phyloP scores from a whole-genome alignment of 1,139 yeast species.

The Diutina neorugosa region DNA sequence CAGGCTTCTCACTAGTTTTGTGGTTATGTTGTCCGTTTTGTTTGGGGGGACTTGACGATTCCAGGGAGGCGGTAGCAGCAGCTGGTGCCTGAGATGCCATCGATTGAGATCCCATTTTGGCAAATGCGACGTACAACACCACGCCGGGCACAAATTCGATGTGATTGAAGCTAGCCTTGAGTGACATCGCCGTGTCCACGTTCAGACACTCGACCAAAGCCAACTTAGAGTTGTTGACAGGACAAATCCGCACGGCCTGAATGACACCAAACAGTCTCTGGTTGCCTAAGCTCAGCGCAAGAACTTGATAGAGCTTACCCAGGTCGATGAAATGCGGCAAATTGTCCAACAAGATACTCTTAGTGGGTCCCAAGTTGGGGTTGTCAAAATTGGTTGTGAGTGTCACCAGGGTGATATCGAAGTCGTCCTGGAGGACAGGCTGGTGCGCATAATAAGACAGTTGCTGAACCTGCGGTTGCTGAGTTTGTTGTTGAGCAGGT shows the following conservation, averaged over 20 bases:
- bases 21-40: not conserved
- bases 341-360: constrained; percentile 65
- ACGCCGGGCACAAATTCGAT: constrained; percentile 71
- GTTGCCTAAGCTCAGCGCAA: constrained; percentile 10
- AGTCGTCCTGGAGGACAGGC: constrained; percentile 30
- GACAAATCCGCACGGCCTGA: constrained; percentile 40
- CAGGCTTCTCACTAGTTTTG: not conserved
- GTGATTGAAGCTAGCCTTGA: constrained; percentile 67
- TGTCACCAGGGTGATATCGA: constrained; percentile 30
- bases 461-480: not conserved
- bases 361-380: constrained; percentile 63
- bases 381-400: constrained; percentile 56
- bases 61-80: not conserved
- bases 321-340: constrained; percentile 42
- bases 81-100: not conserved
- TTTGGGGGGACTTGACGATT: not conserved
- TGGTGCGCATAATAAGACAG: not conserved
- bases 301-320: constrained; percentile 21
- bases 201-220: constrained; percentile 67
- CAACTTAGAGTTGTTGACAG: constrained; percentile 25
- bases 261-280: constrained; percentile 10
- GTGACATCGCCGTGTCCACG: constrained; percentile 65
- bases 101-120: constrained; percentile 26
- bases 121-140: constrained; percentile 55
- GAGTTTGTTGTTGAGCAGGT: not conserved